These are phyloP conservation scores for Hypericum perforatum DNA, from an alignment of 345 rosid genomes.

Conservation along the genomic window DNA sequence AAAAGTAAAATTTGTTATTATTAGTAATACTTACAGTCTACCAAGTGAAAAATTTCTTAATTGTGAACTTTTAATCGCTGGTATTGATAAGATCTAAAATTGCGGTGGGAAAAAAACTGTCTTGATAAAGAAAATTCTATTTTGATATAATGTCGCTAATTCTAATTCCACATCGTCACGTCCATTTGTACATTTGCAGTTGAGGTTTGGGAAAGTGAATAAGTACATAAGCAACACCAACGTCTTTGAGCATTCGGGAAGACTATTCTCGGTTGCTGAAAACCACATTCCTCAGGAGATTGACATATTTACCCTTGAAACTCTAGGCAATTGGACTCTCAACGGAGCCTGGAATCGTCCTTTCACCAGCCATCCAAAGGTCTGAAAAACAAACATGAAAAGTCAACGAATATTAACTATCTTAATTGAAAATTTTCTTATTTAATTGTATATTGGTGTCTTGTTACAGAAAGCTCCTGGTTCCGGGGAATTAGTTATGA, in stretches of 20 bases:
- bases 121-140: too few relatives aligned
- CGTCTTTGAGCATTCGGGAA: slow-evolving; percentile 30
- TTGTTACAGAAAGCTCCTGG: slow-evolving; percentile 30
- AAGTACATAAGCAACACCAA: slow-evolving; percentile 24
- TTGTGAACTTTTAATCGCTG: too few relatives aligned
- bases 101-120: too few relatives aligned
- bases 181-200: slow-evolving; percentile 12
- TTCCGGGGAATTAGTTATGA: slow-evolving; percentile 31
- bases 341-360: slow-evolving; percentile 33
- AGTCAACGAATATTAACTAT: not conserved
- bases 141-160: too few relatives aligned
- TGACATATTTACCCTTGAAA: slow-evolving; percentile 20
- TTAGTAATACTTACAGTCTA: too few relatives aligned
- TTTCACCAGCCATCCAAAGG: slow-evolving; percentile 40
- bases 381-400: not conserved
- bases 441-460: too few relatives aligned
- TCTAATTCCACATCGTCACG: too few relatives aligned
- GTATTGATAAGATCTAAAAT: too few relatives aligned
- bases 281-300: slow-evolving; percentile 30
- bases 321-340: slow-evolving; percentile 27
- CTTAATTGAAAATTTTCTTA: not conserved
- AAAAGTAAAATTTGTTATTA: too few relatives aligned
- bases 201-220: slow-evolving; percentile 26
- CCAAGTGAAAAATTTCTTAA: too few relatives aligned
- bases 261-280: slow-evolving; percentile 25